Percentiles rank a stretch among this genome's conserved stretches.
Conservation (phyloP, 2,329 filamentous ascomycete species). For the Arthrobotrys sphaeroides region DNA sequence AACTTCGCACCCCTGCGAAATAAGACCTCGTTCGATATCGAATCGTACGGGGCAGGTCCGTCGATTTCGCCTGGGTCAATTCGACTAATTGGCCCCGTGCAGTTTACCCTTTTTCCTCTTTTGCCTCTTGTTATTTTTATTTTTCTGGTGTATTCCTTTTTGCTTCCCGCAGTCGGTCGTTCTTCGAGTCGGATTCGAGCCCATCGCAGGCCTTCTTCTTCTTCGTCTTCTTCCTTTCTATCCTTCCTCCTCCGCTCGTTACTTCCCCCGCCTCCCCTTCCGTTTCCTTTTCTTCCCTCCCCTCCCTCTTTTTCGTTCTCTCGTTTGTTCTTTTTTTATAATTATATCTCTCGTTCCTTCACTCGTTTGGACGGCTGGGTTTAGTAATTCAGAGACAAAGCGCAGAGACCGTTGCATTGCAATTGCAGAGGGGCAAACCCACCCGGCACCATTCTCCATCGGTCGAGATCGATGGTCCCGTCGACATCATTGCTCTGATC, state of each 20-base stretch:
- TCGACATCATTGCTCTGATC: constrained; percentile 10
- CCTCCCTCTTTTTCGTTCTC: constrained; percentile 9
- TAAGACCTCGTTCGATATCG: background rate
- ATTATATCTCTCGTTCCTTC: constrained; percentile 16
- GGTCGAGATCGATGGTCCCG: constrained; percentile 2
- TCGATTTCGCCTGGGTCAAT: background rate
- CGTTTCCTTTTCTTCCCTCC: constrained; percentile 6
- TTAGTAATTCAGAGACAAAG: background rate
- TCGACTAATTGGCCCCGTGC: background rate
- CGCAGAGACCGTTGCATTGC: background rate
- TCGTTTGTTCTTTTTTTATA: background rate
- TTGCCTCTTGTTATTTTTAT: background rate
- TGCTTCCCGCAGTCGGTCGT: background rate
- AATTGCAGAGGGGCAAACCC: constrained; percentile 27
- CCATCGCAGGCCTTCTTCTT: background rate
- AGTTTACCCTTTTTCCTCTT: background rate
- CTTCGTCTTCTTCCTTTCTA: background rate
- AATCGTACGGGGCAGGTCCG: background rate
- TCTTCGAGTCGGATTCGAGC: background rate
- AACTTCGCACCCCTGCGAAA: background rate
- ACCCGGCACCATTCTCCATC: constrained; percentile 1
- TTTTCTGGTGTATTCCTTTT: constrained; percentile 4
- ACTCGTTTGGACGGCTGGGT: constrained; percentile 1
- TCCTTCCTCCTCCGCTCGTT: constrained; percentile 19
- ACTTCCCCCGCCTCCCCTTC: background rate